Evolutionary conservation across 768 basidiomycete species (phyloP), one percentile per base, ranked within the genome.

Genomic region (Galerina marginata): DNA sequence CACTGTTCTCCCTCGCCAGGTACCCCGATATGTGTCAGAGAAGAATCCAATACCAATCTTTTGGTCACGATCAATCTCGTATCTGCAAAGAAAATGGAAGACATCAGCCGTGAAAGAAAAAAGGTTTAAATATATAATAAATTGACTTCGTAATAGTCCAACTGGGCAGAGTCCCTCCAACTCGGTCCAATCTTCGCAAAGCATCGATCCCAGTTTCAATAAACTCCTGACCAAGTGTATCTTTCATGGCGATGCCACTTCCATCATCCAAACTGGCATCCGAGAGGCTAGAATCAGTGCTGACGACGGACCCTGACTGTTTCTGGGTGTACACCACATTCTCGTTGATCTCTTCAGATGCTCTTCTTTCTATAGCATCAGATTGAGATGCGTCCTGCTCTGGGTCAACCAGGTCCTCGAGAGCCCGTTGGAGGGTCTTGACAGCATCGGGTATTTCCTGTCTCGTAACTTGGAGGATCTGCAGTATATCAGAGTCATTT

Each of bases 391-490:
- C 54, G 11, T 59, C 60, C 33, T 48, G 55, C 6, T 68, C 63
- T 26, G 54, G 54, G 15, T 73, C 70, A 11, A 65, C 58, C 6
- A 70, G 53, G 10, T 61, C 60, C 51, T 74, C 73, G 16, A 70
- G 67, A 20, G 73, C 73, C 23, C 91, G 75, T 74, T 91, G 91
- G 15, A 93, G 78, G 4, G 91, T 87, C 75, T 91, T 91, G 71
- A 92, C 86, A 12, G 90, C 90, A 71, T 93, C 92, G 0, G 88
- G 87, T 82, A 91, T 88, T 70, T 91, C 89, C 46, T 85, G 83
- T 47, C 85, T 76, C 37, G 80, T 79, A 43, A 89, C 82, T 63
- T 89, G 84, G 43, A 92, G 75, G 1, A 87, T 80, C 16, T 79
- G 75, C 36, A 91, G 73, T 80, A 92, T 85, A 63, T 86, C 83